Evolutionary conservation across 345 rosid genomes (phyloP), one percentile per base, ranked within the genome.

Genomic region (Eucalyptus cloeziana): DNA sequence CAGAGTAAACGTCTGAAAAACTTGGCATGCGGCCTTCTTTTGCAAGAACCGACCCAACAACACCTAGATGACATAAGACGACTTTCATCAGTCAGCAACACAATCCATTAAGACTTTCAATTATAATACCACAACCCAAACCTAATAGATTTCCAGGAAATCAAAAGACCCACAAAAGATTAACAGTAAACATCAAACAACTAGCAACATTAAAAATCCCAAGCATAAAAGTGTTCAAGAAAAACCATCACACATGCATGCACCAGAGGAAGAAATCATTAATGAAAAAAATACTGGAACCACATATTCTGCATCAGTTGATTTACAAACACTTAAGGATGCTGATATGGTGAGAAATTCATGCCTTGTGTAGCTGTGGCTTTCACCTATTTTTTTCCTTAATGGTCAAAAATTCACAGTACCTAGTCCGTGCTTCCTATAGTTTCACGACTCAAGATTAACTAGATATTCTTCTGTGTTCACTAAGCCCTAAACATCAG

Each of bases 31-130:
- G 86, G 50, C 94, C 96, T 89, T 96, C 99, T 92, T 94, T 97
- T 17, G 94, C 99, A 91, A 96, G 95, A 89, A 96, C 94, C 1
- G 99, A 97, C 88, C 99, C 99, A 89, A 94, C 92, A 91, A 98
- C 85, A 80, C 99, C 99, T 98, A 89, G 89, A 85, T 87, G 69
- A 76, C 40, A 89, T 44, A 86, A 54, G 58, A 88, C 4, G 64
- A 45, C 62, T 21, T 51, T 88, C 83, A n/a, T 91, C 19, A 50
- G 47, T 86, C 33, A 88, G 86, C 47, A 86, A 87, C 49, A 45
- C 54, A n/a, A 21, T 37, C 49, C 49, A 10, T 25, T 51, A 50
- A 60, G 60, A 76, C 27, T 44, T 60, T 10, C 64, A 86, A 86
- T 85, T 50, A 49, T 14, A 85, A 47, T 85, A 45, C 25, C 58